Evolutionary conservation across 345 rosid species (phyloP).

Genomic region (Viola odorata): DNA sequence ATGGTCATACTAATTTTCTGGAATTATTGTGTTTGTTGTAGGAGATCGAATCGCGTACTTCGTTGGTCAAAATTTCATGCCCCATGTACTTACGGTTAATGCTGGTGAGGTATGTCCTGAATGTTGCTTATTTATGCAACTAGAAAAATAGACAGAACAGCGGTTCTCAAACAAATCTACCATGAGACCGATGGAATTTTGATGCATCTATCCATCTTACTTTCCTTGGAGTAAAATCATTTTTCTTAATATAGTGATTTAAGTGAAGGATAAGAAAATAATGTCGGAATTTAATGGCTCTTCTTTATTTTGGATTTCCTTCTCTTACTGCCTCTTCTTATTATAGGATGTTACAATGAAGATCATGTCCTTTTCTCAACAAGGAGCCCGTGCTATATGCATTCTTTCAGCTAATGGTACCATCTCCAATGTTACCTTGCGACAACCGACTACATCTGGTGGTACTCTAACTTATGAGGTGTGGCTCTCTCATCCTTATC

Average conservation of each 20-base stretch:
- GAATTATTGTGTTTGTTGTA: conserved; percentile 16
- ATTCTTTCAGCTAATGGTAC: conserved; percentile 83
- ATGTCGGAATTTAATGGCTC: not conserved
- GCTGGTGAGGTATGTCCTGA: conserved; percentile 75
- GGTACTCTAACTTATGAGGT: conserved; percentile 98
- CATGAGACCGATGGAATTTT: too few relatives aligned
- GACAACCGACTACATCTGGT: conserved; percentile 73
- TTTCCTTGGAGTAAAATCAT: too few relatives aligned
- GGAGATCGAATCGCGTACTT: conserved; percentile 51
- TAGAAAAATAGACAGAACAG: too few relatives aligned
- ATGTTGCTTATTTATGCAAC: not conserved
- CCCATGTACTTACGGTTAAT: conserved; percentile 78
- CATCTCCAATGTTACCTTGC: conserved; percentile 82
- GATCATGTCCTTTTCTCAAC: conserved; percentile 83
- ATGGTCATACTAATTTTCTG: conserved; percentile 10
- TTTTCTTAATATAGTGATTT: too few relatives aligned
- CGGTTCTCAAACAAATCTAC: too few relatives aligned
- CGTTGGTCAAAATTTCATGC: conserved; percentile 67
- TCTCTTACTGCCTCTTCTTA: conserved; percentile 9
- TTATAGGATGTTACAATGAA: conserved; percentile 89
- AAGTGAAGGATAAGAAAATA: too few relatives aligned
- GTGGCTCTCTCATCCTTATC: conserved; percentile 11
- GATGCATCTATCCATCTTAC: too few relatives aligned
- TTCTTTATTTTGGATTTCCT: not conserved
- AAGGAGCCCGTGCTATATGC: conserved; percentile 78